Evolutionary conservation across 2,329 filamentous ascomycete species (phyloP).

Genomic region (Exophiala bonariae): DNA sequence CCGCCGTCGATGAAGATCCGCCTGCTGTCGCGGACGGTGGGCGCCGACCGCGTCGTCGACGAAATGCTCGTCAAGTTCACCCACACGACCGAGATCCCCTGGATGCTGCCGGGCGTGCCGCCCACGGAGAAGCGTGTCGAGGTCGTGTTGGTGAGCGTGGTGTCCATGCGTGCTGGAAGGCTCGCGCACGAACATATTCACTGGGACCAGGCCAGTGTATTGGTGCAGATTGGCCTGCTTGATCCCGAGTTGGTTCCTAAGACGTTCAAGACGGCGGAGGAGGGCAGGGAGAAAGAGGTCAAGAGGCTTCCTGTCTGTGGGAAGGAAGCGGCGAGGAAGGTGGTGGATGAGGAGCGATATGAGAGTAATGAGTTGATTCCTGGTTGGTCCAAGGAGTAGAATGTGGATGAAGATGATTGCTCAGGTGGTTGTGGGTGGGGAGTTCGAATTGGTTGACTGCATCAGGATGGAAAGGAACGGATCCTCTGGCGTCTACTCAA

Average conservation of each 20-base stretch:
- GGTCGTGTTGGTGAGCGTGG: slow-evolving; percentile 57
- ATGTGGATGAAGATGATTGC: too few species aligned
- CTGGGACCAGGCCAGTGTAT: slow-evolving; percentile 63
- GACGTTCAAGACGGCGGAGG: slow-evolving; percentile 38
- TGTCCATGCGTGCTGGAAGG: slow-evolving; percentile 54
- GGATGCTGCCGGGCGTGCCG: slow-evolving; percentile 60
- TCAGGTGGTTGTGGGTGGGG: too few species aligned
- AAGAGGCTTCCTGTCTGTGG: slow-evolving; percentile 42
- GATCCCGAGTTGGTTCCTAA: slow-evolving; percentile 57
- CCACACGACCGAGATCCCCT: slow-evolving; percentile 57
- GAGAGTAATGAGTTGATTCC: slow-evolving; percentile 33
- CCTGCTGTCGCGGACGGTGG: slow-evolving; percentile 59
- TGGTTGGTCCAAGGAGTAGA: too few species aligned
- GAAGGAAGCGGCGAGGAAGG: slow-evolving; percentile 39
- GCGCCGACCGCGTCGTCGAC: slow-evolving; percentile 61
- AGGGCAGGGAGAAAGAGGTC: slow-evolving; percentile 31
- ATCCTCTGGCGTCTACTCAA: too few species aligned
- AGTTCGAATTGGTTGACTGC: too few species aligned
- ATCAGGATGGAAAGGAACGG: too few species aligned
- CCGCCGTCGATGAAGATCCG: slow-evolving; percentile 53
- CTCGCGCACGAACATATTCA: slow-evolving; percentile 60
- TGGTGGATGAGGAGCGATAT: slow-evolving; percentile 40
- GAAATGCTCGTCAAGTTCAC: slow-evolving; percentile 59
- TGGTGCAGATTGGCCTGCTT: slow-evolving; percentile 59
- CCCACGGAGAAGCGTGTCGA: slow-evolving; percentile 59